Base-by-base conservation (phyloP, 1,284 basidiomycete species). In the Rhodotorula glutinis region DNA sequence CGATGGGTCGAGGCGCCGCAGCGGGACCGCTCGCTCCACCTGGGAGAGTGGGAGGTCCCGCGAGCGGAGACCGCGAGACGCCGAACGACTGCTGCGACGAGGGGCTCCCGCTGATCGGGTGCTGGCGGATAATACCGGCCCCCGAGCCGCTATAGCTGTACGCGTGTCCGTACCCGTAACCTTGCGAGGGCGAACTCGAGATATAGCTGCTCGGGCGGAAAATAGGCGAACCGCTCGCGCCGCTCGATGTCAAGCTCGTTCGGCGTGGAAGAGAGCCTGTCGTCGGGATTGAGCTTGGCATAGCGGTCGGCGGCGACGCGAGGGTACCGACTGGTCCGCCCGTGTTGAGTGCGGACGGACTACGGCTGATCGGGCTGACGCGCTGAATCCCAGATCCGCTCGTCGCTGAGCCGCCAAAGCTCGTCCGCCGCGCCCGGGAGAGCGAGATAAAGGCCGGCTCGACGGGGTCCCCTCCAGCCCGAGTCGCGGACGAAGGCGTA, bases 361-460 rank as follows among this genome's bases (percentile, higher is more conserved):
- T 40, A 41, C n/a, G 33, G 44, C 47, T 53, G 16, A 46, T n/a
- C 38, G 64, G 67, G 17, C 30, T 40, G 13, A 47, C 65, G 4
- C 66, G 60, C 46, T 60, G 60, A 4, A 68, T 63, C 5, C 58
- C 63, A 19, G 49, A 27, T 14, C 44, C 52, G 25, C n/a, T n/a
- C n/a, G 51, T 9, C 9, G 33, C 33, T 7, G 33, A 38, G 33
- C 27, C 52, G 1, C 21, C 30, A 44, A 63, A 57, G 30, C 49
- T 44, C 13, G 63, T 44, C 11, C 66, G 55, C 23, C 71, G 44
- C 10, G 69, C 63, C 4, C 71, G 57, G 7, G 66, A 66, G 7
- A 70, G 66, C 29, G 65, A 63, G 46, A 73, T 65, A 57, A 73
- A 73, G 7, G 71, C 71, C 1, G 71, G 71, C 29, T 73, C 71